Base-by-base conservation (phyloP, 495 filamentous ascomycete species). In the Penicillium waksmanii region DNA sequence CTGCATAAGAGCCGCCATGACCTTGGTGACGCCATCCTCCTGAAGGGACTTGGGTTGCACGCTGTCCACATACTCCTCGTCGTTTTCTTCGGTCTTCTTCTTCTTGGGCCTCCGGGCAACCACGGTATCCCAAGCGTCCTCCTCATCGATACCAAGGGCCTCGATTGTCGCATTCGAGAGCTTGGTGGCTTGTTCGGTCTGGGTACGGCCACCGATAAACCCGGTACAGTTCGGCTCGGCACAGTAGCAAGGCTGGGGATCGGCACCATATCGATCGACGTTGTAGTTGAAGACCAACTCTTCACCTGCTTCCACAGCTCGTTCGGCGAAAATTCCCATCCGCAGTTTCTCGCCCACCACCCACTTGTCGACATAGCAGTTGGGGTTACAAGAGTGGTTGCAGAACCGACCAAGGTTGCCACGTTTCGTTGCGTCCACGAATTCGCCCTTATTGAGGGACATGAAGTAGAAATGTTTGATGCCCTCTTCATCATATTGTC, bases 271-370 rank as follows among this genome's bases (percentile, higher is more conserved):
- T 58, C 95, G 87, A 71, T 99, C 95, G 54, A 99, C 95, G 63
- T 99, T 99, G 83, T 99, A 99, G 79, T 99, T 97, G 81, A 99
- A 99, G n/a, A 96, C 93, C 34, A 99, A 80, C 72, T 99, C 95
- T 73, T 99, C 95, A 42, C 95, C 96, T 2, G 89, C 86, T 64
- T 87, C 85, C 65, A 99, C 90, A 66, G 84, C 81, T 59, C 93
- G 91, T 78, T 89, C 85, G 65, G 95, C 92, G 77, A 99, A 99
- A 62, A 99, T 98, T 60, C 95, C 95, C 95, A 99, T 98, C 67
- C 95, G 94, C 70, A 97, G 76, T 77, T 97, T 97, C 67, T 96
- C 90, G n/a, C 93, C 93, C 36, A 98, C 93, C 50, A 99, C 92
- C 95, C 95, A 99, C 73, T 99, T 99, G 78, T 99, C 95, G 61